phyloP scores from a whole-genome alignment of 1,284 basidiomycete genomes.

The Ganoderma lingzhi region DNA sequence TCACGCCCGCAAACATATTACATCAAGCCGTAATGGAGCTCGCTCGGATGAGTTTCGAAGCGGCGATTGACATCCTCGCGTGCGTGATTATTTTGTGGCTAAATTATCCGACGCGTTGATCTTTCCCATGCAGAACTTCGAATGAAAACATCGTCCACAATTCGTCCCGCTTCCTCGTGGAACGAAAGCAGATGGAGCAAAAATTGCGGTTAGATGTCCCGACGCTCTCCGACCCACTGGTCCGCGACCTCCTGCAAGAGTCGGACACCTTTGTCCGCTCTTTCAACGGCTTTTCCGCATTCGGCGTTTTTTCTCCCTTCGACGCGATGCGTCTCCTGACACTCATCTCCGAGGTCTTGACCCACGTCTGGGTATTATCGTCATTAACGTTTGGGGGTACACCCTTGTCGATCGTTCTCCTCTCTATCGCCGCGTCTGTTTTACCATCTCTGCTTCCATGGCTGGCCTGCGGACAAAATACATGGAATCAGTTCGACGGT shows the following conservation, averaged over 20 bases:
- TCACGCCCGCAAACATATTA: constrained; percentile 47
- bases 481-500: constrained; percentile 54
- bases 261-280: constrained; percentile 83
- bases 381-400: constrained; percentile 69
- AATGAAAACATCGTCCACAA: constrained; percentile 77
- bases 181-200: constrained; percentile 79
- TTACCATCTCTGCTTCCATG: constrained; percentile 64
- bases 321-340: constrained; percentile 80
- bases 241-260: constrained; percentile 82
- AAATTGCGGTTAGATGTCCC: constrained; percentile 81
- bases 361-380: constrained; percentile 71
- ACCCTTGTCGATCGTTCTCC: constrained; percentile 61
- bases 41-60: constrained; percentile 67
- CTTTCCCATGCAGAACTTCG: constrained; percentile 51
- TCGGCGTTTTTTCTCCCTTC: constrained; percentile 78
- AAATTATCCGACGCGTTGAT: background rate
- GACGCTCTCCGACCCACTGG: constrained; percentile 72
- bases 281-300: constrained; percentile 70
- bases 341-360: constrained; percentile 71
- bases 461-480: constrained; percentile 48
- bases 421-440: constrained; percentile 65
- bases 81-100: constrained; percentile 48
- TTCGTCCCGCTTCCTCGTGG: constrained; percentile 75
- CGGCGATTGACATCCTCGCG: constrained; percentile 75
- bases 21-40: constrained; percentile 67